phyloP scores from a whole-genome alignment of 768 basidiomycete species.

The Amanita polypyramis region DNA sequence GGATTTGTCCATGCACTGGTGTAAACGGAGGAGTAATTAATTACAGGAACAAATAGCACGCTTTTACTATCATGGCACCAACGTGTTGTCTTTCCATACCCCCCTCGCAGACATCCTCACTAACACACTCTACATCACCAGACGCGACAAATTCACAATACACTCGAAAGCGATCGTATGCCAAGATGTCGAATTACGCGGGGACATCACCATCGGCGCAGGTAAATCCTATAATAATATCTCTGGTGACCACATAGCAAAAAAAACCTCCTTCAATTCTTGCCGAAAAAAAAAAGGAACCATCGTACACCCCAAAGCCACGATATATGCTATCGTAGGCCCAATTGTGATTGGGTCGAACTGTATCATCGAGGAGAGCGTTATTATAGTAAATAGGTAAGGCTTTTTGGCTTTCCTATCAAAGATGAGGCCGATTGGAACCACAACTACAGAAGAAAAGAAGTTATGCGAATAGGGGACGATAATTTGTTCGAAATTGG shows the following conservation, averaged over 20 bases:
- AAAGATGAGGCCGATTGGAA: not conserved
- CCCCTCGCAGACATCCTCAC: constrained; percentile 3
- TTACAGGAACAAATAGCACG: not conserved
- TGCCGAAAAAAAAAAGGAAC: constrained; percentile 36
- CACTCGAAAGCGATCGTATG: constrained; percentile 88
- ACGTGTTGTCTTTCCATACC: constrained; percentile 20
- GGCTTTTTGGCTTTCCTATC: not conserved
- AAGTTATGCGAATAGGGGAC: constrained; percentile 89
- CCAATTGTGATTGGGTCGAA: constrained; percentile 83
- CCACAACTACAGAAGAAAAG: constrained; percentile 46
- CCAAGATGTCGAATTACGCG: constrained; percentile 90
- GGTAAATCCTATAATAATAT: constrained; percentile 26
- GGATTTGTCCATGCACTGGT: constrained; percentile 20
- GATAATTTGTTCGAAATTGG: constrained; percentile 93
- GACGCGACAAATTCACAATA: constrained; percentile 83
- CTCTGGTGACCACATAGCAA: not conserved
- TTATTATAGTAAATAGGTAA: constrained; percentile 82
- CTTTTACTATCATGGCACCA: constrained; percentile 23
- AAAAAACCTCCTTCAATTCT: not conserved
- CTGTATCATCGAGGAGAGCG: constrained; percentile 88
- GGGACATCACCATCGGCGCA: constrained; percentile 87
- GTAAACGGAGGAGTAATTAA: not conserved
- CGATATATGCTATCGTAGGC: constrained; percentile 84
- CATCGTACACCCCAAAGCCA: constrained; percentile 89
- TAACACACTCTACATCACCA: constrained; percentile 18